Evolutionary conservation across 192 early-diverging fungal genomes (phyloP).

Genomic region (Powellomyces hirtus): DNA sequence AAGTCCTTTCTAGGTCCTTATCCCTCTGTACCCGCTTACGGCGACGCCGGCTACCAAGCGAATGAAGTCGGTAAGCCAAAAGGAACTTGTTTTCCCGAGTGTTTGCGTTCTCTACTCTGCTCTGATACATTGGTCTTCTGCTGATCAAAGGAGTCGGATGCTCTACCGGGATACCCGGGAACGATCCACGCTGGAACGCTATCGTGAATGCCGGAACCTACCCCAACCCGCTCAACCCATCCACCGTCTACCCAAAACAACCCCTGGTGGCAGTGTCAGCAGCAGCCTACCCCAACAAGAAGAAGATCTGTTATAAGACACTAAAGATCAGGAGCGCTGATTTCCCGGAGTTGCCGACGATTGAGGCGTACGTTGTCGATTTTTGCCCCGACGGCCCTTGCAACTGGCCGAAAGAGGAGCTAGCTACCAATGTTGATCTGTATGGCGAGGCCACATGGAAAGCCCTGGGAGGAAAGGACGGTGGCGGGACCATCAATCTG

Average conservation of each 20-base stretch:
- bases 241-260: conserved; percentile 31
- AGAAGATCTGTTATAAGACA: conserved; percentile 26
- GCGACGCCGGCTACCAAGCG: conserved; percentile 32
- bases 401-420: conserved; percentile 27
- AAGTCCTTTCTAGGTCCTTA: conserved; percentile 24
- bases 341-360: background rate
- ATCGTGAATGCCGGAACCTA: conserved; percentile 26
- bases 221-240: conserved; percentile 11
- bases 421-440: conserved; percentile 35
- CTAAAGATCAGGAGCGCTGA: conserved; percentile 23
- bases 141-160: conserved; percentile 38
- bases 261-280: conserved; percentile 39
- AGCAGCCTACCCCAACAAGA: conserved; percentile 17
- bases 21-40: conserved; percentile 16
- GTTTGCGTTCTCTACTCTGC: too few species aligned
- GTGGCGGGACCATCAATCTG: conserved; percentile 19
- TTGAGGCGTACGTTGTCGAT: conserved; percentile 36
- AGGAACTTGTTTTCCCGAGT: too few species aligned
- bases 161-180: conserved; percentile 24
- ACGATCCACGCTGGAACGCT: conserved; percentile 37
- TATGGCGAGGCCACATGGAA: conserved; percentile 38
- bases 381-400: conserved; percentile 34
- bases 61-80: conserved; percentile 40
- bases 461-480: conserved; percentile 24
- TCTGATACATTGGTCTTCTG: too few species aligned